Evolutionary conservation across 257 asterid genomes (phyloP).

Genomic region (Solanum verrucosum): DNA sequence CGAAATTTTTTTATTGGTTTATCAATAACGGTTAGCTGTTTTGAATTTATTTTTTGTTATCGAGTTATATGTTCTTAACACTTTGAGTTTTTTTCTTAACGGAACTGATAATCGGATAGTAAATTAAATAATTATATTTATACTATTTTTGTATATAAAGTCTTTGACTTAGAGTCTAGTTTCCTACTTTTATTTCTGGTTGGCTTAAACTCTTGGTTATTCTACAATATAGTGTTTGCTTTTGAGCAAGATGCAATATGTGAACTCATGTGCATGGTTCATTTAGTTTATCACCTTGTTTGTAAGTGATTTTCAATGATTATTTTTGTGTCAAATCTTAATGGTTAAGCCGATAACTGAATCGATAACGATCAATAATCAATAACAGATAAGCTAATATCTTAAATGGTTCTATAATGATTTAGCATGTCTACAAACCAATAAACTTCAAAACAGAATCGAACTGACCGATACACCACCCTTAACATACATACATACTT

Average conservation of each 20-base stretch:
- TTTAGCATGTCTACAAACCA: background rate
- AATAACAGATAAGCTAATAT: too few relatives aligned
- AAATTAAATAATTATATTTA: too few relatives aligned
- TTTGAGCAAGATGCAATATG: too few relatives aligned
- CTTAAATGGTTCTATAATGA: too few relatives aligned
- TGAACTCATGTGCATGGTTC: background rate
- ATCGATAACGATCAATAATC: too few relatives aligned
- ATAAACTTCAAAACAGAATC: background rate
- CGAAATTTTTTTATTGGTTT: accelerated
- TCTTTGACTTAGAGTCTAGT: background rate
- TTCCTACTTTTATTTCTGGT: background rate
- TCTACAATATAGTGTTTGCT: background rate
- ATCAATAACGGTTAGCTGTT: background rate
- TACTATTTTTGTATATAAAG: too few relatives aligned
- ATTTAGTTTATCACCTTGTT: too few relatives aligned
- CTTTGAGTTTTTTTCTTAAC: background rate
- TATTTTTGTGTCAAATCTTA: background rate
- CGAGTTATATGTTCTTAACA: too few relatives aligned
- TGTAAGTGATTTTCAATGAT: background rate
- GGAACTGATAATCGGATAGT: too few relatives aligned
- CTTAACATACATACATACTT: background rate
- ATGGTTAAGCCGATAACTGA: background rate
- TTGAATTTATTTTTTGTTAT: background rate
- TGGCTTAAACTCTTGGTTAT: background rate
- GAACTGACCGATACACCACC: background rate